Conservation (phyloP, 2,329 filamentous ascomycete genomes). For the Hortaea sp. region DNA sequence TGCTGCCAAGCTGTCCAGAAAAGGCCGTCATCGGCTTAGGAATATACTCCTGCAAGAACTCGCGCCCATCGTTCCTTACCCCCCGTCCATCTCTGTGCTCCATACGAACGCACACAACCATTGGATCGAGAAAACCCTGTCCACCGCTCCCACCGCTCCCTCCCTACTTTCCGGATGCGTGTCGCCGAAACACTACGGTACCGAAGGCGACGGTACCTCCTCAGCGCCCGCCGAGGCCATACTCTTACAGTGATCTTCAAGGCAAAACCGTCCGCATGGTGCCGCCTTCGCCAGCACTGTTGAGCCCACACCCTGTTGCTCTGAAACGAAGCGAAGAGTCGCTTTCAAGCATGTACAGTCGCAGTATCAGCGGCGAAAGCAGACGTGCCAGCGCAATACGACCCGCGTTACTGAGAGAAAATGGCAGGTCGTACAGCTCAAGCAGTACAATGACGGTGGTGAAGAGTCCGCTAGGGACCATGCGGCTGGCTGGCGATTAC, state of each 20-base stretch:
- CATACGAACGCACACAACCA: slow-evolving; percentile 12
- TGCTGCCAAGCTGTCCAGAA: slow-evolving; percentile 8
- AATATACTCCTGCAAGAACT: slow-evolving; percentile 13
- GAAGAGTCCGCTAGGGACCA: slow-evolving; percentile 8
- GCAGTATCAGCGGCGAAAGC: slow-evolving; percentile 17
- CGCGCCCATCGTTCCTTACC: slow-evolving; percentile 11
- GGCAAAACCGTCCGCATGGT: slow-evolving; percentile 8
- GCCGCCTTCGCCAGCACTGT: slow-evolving; percentile 8
- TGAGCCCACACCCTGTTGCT: slow-evolving; percentile 2
- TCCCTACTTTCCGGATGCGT: slow-evolving; percentile 14
- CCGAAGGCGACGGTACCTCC: neutral
- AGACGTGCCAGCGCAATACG: neutral
- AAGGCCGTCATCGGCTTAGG: slow-evolving; percentile 12
- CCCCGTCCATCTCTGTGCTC: slow-evolving; percentile 16
- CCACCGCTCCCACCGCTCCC: slow-evolving; percentile 19
- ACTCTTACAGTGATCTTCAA: slow-evolving; percentile 1
- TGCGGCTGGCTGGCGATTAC: slow-evolving; percentile 6
- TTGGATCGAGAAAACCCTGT: slow-evolving; percentile 8
- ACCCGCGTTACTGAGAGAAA: slow-evolving; percentile 2
- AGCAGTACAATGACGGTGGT: slow-evolving; percentile 9
- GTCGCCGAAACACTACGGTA: slow-evolving; percentile 1
- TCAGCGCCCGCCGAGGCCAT: neutral
- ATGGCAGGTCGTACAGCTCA: slow-evolving; percentile 8
- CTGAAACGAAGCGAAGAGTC: slow-evolving; percentile 12
- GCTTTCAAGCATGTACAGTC: slow-evolving; percentile 21